Percentiles rank a stretch among this genome's conserved stretches.
Evolutionary conservation across 176 grass and related monocot genomes (phyloP).

Genomic region (Triticum monococcum): DNA sequence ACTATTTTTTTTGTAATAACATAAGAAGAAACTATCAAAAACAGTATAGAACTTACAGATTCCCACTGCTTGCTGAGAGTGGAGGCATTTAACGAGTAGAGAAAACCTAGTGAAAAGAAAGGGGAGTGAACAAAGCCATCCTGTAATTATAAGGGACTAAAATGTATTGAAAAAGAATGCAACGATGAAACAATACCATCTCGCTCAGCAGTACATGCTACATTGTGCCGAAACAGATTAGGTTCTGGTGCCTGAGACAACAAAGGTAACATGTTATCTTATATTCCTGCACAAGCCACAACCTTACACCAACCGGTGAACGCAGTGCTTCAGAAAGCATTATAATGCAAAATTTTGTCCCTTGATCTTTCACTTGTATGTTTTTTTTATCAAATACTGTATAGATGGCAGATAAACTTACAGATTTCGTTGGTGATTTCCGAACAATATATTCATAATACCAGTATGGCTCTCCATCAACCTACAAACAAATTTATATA

Average conservation of each 20-base stretch:
- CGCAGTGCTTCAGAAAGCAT: conserved; percentile 7
- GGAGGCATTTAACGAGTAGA: conserved; percentile 94
- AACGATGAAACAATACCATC: conserved; percentile 62
- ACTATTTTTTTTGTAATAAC: neutral
- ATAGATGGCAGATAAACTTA: conserved; percentile 39
- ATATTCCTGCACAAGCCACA: neutral
- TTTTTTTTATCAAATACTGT: conserved; percentile 1
- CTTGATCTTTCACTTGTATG: neutral
- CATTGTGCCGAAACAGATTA: conserved; percentile 84
- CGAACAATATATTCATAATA: conserved; percentile 95
- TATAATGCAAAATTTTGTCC: neutral
- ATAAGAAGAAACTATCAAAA: neutral
- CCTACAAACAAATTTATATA: conserved; percentile 41
- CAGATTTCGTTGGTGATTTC: conserved; percentile 81
- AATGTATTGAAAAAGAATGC: neutral
- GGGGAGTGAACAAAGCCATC: conserved; percentile 22
- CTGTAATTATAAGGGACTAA: conserved; percentile 12
- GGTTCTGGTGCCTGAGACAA: conserved; percentile 75
- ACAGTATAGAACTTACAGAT: conserved; percentile 51
- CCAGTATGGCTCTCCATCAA: conserved; percentile 86
- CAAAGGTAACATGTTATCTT: conserved; percentile 23
- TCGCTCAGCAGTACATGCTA: conserved; percentile 86
- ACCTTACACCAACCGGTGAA: neutral
- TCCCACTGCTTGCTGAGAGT: conserved; percentile 97
- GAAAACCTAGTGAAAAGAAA: conserved; percentile 59